Percentiles rank a stretch among this genome's conserved stretches.
Conservation (phyloP, 768 basidiomycete genomes). For the Boletus fagicola region DNA sequence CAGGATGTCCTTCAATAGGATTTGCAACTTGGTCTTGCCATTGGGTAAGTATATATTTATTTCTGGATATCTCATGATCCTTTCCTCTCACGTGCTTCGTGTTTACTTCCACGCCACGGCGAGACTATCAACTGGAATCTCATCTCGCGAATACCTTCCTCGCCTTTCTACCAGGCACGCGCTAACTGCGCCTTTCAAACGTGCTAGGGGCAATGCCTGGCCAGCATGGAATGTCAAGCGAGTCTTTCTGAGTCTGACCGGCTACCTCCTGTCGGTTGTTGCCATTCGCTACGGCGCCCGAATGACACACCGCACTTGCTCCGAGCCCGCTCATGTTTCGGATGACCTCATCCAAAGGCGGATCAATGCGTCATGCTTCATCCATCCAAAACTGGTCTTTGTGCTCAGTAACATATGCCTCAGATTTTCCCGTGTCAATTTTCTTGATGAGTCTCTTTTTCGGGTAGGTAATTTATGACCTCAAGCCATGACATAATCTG, state of each 20-base stretch:
- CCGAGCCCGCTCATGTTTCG: slow-evolving; percentile 16
- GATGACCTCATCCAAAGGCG: slow-evolving; percentile 1
- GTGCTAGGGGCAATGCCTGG: neutral
- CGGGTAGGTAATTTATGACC: neutral
- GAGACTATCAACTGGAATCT: neutral
- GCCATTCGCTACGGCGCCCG: neutral
- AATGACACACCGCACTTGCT: slow-evolving; percentile 1
- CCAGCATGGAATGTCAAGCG: neutral
- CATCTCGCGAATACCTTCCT: neutral
- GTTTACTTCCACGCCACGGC: slow-evolving; percentile 4
- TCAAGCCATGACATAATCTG: neutral
- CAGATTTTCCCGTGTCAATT: slow-evolving; percentile 6
- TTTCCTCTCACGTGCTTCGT: no score
- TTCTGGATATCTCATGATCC: no score
- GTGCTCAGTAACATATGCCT: neutral
- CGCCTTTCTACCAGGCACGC: neutral
- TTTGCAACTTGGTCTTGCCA: no score
- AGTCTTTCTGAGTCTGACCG: neutral
- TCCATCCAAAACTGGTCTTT: neutral
- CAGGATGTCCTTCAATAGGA: no score
- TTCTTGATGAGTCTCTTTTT: slow-evolving; percentile 9
- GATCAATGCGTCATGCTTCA: slow-evolving; percentile 5
- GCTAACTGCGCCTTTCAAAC: neutral
- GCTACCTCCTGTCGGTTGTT: neutral
- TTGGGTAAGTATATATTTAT: no score